phyloP scores from a whole-genome alignment of 2,329 filamentous ascomycete genomes.

The Gaeumannomyces sp. region DNA sequence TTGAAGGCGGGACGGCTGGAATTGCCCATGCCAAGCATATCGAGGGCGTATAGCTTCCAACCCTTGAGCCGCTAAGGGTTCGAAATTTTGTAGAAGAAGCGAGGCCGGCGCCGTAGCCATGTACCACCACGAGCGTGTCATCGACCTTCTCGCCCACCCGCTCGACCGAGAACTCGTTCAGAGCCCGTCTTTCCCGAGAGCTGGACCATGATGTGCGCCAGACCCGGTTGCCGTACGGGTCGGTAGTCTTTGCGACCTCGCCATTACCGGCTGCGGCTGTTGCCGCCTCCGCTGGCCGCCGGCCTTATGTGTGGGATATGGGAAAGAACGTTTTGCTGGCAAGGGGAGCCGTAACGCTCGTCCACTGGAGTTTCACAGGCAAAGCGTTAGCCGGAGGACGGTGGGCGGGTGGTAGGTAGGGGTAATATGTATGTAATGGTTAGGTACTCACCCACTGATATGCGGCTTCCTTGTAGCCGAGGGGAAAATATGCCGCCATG shows the following conservation, averaged over 20 bases:
- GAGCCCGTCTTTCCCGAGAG: slow-evolving; percentile 75
- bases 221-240: slow-evolving; percentile 77
- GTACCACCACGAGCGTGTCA: slow-evolving; percentile 88
- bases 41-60: slow-evolving; percentile 89
- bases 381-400: slow-evolving; percentile 7
- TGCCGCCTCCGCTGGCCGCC: slow-evolving; percentile 46
- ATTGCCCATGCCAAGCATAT: slow-evolving; percentile 91
- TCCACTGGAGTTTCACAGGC: slow-evolving; percentile 57
- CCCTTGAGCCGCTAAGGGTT: slow-evolving; percentile 72
- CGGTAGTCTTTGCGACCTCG: slow-evolving; percentile 30
- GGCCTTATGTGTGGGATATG: slow-evolving; percentile 72
- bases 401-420: no score
- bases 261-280: slow-evolving; percentile 18
- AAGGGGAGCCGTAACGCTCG: slow-evolving; percentile 68
- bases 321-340: slow-evolving; percentile 87
- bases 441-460: slow-evolving; percentile 71
- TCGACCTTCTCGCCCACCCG: slow-evolving; percentile 71
- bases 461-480: slow-evolving; percentile 87
- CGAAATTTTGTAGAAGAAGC: slow-evolving; percentile 99
- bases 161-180: slow-evolving; percentile 93
- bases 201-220: slow-evolving; percentile 81
- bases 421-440: neutral
- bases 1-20: slow-evolving; percentile 78
- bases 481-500: slow-evolving; percentile 65
- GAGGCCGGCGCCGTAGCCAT: slow-evolving; percentile 92